Evolutionary conservation across 2,329 filamentous ascomycete genomes (phyloP).

Genomic region (Ceratocystis diversiconidia): DNA sequence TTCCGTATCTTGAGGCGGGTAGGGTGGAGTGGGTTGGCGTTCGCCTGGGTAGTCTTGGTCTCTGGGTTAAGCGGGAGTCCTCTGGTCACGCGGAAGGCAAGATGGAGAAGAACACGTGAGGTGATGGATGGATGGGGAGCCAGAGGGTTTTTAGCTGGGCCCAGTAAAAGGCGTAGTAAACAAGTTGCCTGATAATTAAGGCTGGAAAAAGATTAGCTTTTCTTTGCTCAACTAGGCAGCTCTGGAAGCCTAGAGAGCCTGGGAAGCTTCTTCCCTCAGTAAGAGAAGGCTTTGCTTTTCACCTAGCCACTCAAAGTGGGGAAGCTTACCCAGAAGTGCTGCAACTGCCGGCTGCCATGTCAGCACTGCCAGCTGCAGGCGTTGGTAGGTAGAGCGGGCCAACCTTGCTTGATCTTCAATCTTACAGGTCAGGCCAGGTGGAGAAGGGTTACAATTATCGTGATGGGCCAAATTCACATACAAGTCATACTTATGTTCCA

Average conservation of each 20-base stretch:
- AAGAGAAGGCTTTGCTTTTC: neutral
- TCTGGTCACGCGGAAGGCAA: conserved; percentile 28
- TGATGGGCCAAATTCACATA: too few relatives aligned
- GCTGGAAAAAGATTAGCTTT: too few relatives aligned
- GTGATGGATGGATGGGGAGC: conserved; percentile 23
- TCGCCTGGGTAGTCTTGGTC: conserved; percentile 3
- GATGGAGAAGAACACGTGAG: conserved; percentile 30
- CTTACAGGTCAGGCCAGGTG: too few relatives aligned
- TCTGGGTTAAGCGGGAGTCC: conserved; percentile 15
- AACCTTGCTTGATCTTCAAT: neutral
- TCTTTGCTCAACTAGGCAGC: too few relatives aligned
- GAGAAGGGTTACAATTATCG: too few relatives aligned
- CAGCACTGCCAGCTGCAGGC: neutral
- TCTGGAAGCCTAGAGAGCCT: neutral
- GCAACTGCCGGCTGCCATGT: neutral
- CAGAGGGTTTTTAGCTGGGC: conserved; percentile 13
- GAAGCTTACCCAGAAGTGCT: neutral
- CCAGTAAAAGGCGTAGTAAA: neutral
- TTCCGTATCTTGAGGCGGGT: neutral
- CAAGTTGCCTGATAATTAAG: too few relatives aligned
- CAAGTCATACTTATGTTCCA: too few relatives aligned
- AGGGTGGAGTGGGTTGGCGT: neutral
- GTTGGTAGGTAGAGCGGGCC: neutral
- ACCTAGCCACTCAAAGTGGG: neutral
- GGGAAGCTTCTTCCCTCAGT: neutral